Evolutionary conservation across 1,139 yeast genomes (phyloP).

Genomic region (Wickerhamomyces sp.): DNA sequence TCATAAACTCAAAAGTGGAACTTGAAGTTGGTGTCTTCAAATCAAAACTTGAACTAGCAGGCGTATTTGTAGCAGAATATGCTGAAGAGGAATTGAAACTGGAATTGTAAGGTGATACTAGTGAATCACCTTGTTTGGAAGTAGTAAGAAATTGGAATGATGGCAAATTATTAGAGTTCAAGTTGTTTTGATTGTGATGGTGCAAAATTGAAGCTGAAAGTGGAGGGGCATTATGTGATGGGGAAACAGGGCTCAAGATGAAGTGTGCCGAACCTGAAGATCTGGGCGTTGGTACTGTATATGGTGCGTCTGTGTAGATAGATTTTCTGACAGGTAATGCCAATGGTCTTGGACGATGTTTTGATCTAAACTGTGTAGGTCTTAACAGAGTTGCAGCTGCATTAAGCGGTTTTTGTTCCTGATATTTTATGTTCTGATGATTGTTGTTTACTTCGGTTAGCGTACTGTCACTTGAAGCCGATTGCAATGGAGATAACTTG

Average conservation of each 20-base stretch:
- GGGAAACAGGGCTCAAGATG: constrained; percentile 11
- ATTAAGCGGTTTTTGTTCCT: neutral
- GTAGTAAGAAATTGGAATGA: constrained; percentile 12
- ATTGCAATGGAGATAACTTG: constrained; percentile 6
- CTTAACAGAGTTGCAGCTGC: constrained; percentile 7
- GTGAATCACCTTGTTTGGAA: constrained; percentile 6
- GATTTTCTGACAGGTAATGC: constrained; percentile 11
- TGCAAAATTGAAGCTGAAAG: neutral
- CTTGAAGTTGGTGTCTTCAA: constrained; percentile 1
- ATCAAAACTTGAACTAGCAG: constrained; percentile 7
- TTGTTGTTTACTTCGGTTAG: neutral
- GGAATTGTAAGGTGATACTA: constrained; percentile 20
- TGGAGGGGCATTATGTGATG: constrained; percentile 1
- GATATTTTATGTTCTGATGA: neutral
- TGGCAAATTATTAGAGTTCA: constrained; percentile 4
- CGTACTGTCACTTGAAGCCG: constrained; percentile 7
- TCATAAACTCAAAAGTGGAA: constrained; percentile 8
- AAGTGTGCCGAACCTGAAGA: constrained; percentile 16
- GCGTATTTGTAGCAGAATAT: constrained; percentile 8
- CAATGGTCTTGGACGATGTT: constrained; percentile 23
- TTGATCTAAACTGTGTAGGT: constrained; percentile 23
- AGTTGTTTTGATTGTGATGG: neutral
- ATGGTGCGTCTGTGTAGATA: constrained; percentile 18
- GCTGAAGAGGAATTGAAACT: constrained; percentile 11
- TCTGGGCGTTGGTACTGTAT: constrained; percentile 19